Percentiles rank a stretch among this genome's conserved stretches.
These are phyloP conservation scores for Vigna trinervia DNA, from an alignment of 306 rosid genomes.

Conservation along the genomic window DNA sequence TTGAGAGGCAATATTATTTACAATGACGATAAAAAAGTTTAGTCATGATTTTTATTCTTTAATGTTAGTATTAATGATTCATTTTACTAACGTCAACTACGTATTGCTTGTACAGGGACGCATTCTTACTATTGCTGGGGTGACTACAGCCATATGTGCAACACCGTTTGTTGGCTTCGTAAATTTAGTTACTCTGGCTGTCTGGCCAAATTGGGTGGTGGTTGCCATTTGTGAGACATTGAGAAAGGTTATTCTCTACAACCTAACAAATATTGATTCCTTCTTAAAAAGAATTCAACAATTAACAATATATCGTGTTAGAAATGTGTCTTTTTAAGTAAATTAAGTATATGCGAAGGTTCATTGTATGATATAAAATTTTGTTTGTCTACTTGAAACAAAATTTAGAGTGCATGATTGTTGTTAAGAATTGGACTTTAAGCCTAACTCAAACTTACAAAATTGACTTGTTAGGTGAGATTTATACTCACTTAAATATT, in stretches of 20 bases:
- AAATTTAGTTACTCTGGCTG: constrained; percentile 76
- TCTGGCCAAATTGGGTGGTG: constrained; percentile 90
- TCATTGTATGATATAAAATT: constrained; percentile 1
- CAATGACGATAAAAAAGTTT: background rate
- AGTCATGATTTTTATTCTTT: constrained; percentile 7
- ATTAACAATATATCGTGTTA: constrained; percentile 4
- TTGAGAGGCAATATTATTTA: background rate
- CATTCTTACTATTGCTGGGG: constrained; percentile 90
- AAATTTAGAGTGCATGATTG: background rate
- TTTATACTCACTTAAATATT: no score
- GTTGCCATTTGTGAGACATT: constrained; percentile 85
- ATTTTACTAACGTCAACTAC: background rate
- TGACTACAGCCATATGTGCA: constrained; percentile 84
- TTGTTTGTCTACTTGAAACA: background rate
- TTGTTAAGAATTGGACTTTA: background rate
- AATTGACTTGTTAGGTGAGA: no score
- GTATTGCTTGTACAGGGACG: constrained; percentile 72
- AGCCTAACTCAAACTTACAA: no score
- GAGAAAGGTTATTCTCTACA: constrained; percentile 68
- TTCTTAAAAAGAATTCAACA: constrained; percentile 32
- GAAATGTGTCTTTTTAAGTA: background rate
- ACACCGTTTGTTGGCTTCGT: constrained; percentile 80
- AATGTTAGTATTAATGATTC: constrained; percentile 36
- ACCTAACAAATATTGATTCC: constrained; percentile 14
- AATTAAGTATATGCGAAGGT: constrained; percentile 6